Evolutionary conservation across 305 asterid genomes (phyloP).

Genomic region (Rubia peregrina): DNA sequence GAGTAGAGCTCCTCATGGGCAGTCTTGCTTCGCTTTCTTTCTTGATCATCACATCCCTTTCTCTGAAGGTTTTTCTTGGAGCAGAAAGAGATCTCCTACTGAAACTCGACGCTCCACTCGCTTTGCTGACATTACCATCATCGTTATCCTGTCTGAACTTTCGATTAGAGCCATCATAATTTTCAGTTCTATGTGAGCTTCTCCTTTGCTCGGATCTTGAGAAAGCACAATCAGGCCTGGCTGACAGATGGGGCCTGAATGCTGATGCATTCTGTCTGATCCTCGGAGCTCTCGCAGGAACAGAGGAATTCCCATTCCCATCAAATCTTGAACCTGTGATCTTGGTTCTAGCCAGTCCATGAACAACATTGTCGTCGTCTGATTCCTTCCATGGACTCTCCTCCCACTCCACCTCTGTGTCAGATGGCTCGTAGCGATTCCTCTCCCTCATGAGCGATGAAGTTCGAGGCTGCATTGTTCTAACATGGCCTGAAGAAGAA

Average conservation of each 20-base stretch:
- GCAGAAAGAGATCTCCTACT: constrained; percentile 45
- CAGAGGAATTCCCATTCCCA: constrained; percentile 5
- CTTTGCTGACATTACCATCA: constrained; percentile 19
- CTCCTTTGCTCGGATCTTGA: constrained; percentile 38
- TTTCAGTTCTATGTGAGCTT: constrained; percentile 23
- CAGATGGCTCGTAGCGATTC: constrained; percentile 73
- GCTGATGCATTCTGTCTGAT: constrained; percentile 36
- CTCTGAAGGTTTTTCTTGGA: constrained; percentile 41
- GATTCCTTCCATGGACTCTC: constrained; percentile 43
- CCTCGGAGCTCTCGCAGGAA: constrained; percentile 11
- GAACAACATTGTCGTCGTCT: neutral
- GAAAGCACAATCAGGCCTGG: constrained; percentile 28
- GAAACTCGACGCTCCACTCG: constrained; percentile 21
- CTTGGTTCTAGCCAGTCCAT: neutral
- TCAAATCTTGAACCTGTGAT: constrained; percentile 18
- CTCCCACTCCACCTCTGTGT: constrained; percentile 49
- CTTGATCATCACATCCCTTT: constrained; percentile 15
- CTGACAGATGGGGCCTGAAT: constrained; percentile 9
- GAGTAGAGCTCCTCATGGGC: constrained; percentile 21
- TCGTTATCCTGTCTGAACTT: constrained; percentile 19
- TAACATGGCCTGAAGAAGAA: constrained; percentile 6
- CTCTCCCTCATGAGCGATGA: constrained; percentile 24
- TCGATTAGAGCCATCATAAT: constrained; percentile 13
- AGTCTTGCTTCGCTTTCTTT: constrained; percentile 24
- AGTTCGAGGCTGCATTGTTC: constrained; percentile 18